Conservation (phyloP, 2,329 filamentous ascomycete species). For the Fusarium albidum region DNA sequence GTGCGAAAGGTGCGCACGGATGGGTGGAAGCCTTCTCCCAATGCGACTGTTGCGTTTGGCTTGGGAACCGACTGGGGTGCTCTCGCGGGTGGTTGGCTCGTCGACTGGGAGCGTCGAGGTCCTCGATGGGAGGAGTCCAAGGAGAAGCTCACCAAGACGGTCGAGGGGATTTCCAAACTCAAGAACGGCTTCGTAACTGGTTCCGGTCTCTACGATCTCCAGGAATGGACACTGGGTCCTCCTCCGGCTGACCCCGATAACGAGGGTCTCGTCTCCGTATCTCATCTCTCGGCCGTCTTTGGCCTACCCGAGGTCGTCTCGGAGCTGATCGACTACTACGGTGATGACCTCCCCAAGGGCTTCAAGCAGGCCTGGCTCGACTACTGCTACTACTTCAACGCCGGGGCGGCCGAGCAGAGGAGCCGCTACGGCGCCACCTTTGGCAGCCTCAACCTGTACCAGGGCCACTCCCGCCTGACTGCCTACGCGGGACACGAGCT, state of each 20-base stretch:
- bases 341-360: slow-evolving; percentile 52
- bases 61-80: slow-evolving; percentile 68
- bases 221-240: slow-evolving; percentile 58
- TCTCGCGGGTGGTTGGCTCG: slow-evolving; percentile 64
- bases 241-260: slow-evolving; percentile 63
- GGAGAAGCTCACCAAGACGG: slow-evolving; percentile 57
- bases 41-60: slow-evolving; percentile 55
- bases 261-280: slow-evolving; percentile 58
- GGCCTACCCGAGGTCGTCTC: slow-evolving; percentile 66
- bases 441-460: slow-evolving; percentile 55
- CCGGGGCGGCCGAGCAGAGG: slow-evolving; percentile 56
- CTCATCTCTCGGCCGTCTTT: slow-evolving; percentile 66
- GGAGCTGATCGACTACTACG: slow-evolving; percentile 60
- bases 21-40: slow-evolving; percentile 54
- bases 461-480: slow-evolving; percentile 66
- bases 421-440: slow-evolving; percentile 61
- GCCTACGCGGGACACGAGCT: slow-evolving; percentile 58
- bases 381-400: slow-evolving; percentile 67
- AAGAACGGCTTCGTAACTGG: slow-evolving; percentile 68
- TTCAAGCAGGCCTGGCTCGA: slow-evolving; percentile 66
- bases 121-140: slow-evolving; percentile 61
- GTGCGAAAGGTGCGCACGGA: slow-evolving; percentile 66
- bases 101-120: slow-evolving; percentile 67
- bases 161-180: slow-evolving; percentile 60
- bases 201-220: slow-evolving; percentile 58